Percentiles rank a stretch among this genome's conserved stretches.
Conservation (phyloP, 2,329 filamentous ascomycete species). For the Sphaerulina populicola region DNA sequence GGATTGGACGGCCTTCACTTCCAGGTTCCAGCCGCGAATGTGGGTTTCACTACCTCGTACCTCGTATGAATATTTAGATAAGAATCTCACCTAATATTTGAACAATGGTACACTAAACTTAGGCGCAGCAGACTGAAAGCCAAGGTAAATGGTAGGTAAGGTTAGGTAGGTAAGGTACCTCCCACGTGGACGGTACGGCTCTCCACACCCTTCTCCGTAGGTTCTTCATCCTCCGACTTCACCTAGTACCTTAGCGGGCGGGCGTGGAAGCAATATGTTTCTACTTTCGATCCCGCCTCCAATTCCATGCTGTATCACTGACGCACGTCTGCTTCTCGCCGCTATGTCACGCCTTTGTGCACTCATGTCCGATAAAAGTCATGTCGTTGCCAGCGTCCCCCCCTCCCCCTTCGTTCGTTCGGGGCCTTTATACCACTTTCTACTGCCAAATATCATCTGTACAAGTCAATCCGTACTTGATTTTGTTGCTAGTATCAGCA, state of each 20-base stretch:
- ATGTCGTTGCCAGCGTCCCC: background rate
- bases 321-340: background rate
- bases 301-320: constrained; percentile 7
- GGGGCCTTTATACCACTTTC: background rate
- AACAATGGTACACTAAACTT: background rate
- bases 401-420: background rate
- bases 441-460: background rate
- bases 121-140: background rate
- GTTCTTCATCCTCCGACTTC: background rate
- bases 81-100: constrained; percentile 5
- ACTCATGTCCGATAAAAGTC: constrained; percentile 6
- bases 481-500: background rate
- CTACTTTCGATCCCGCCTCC: constrained; percentile 7
- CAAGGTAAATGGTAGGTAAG: no score
- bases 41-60: background rate
- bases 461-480: background rate
- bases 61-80: background rate
- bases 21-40: background rate
- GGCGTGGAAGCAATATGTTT: background rate
- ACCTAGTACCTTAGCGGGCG: no score
- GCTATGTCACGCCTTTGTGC: constrained; percentile 1
- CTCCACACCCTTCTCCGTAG: constrained; percentile 7
- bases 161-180: no score
- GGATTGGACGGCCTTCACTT: background rate
- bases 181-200: constrained; percentile 1